Conservation (phyloP, 768 basidiomycete genomes). For the Amanita rubescens region DNA sequence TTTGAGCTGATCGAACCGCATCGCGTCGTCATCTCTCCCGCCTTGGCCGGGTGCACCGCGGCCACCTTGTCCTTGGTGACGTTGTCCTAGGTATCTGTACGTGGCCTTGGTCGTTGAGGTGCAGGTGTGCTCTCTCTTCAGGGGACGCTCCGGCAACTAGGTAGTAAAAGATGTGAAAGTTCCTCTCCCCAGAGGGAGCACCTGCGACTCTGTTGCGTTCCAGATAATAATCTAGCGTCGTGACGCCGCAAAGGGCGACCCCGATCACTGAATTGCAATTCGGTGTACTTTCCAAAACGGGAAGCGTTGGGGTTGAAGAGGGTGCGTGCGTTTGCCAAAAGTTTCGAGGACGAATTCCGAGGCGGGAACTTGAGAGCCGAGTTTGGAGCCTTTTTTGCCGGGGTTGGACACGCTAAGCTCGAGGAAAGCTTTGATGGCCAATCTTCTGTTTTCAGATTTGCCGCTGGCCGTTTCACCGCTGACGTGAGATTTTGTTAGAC, state of each 20-base stretch:
- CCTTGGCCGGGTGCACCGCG: slow-evolving; percentile 12
- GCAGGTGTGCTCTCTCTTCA: slow-evolving; percentile 86
- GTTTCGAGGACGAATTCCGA: slow-evolving; percentile 94
- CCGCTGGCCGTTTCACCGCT: slow-evolving; percentile 93
- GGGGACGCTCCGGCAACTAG: slow-evolving; percentile 83
- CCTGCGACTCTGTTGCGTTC: slow-evolving; percentile 86
- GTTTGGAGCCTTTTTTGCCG: slow-evolving; percentile 91
- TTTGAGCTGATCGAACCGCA: slow-evolving; percentile 90
- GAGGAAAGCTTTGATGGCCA: slow-evolving; percentile 90
- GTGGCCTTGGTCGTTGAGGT: slow-evolving; percentile 71
- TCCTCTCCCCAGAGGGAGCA: slow-evolving; percentile 86
- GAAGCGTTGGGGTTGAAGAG: slow-evolving; percentile 94
- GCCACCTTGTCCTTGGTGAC: slow-evolving; percentile 30
- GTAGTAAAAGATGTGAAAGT: slow-evolving; percentile 98
- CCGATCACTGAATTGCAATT: slow-evolving; percentile 92
- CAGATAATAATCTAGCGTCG: slow-evolving; percentile 95
- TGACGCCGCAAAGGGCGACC: slow-evolving; percentile 84
- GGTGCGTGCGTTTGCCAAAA: slow-evolving; percentile 88
- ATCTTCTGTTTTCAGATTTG: slow-evolving; percentile 84
- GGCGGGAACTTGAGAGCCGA: slow-evolving; percentile 79
- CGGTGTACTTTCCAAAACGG: slow-evolving; percentile 96
- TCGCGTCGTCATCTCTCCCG: slow-evolving; percentile 72
- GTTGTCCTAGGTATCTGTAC: slow-evolving; percentile 83
- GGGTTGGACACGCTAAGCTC: slow-evolving; percentile 83
- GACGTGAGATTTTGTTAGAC: slow-evolving; percentile 5